Evolutionary conservation across 176 grass and related monocot genomes (phyloP), one percentile per base, ranked within the genome.

Genomic region (Avena eriantha): DNA sequence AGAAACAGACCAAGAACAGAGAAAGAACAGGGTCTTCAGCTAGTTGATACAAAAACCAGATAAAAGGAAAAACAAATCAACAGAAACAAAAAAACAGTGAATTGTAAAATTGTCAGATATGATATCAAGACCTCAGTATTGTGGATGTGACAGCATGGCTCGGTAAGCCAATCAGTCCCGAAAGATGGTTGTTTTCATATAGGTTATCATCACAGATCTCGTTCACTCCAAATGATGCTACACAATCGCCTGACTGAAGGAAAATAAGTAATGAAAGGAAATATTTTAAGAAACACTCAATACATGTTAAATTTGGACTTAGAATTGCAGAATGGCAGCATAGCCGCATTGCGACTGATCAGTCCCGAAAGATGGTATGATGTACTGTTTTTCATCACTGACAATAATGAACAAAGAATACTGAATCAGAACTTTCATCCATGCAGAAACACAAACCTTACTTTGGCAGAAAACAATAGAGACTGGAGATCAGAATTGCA

Each of bases 241-340:
- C 36, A 41, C 36, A 41, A 41, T 41, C 36, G 5, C 36, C 36
- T 7, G 36, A 41, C 36, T 7, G 5, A 7, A 41, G 6, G 36
- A 41, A 41, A 41, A 41, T 41, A 41, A 7, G 36, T 41, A 58
- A 64, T 2, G 4, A 29, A 29, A 64, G 60, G 1, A 29, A 64
- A 64, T 14, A 2, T 15, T 15, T 16, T 8, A 34, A 34, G 0
- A 35, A 17, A 67, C 4, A 16, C 36, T 7, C 33, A 7, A 47
- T 18, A 6, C 1, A 2, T 10, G 19, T 50, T 24, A 64, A 69
- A 50, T 36, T 19, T 70, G 56, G 65, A 86, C 50, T 81, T 85
- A 64, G 82, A 80, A 84, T 86, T 91, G 86, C 53, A 87, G 85
- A 87, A 76, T 65, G 18, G 17, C 78, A 88, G 82, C 80, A 89